Base-by-base conservation (phyloP, 192 early-diverging fungal species). In the Coemansia sp. region DNA sequence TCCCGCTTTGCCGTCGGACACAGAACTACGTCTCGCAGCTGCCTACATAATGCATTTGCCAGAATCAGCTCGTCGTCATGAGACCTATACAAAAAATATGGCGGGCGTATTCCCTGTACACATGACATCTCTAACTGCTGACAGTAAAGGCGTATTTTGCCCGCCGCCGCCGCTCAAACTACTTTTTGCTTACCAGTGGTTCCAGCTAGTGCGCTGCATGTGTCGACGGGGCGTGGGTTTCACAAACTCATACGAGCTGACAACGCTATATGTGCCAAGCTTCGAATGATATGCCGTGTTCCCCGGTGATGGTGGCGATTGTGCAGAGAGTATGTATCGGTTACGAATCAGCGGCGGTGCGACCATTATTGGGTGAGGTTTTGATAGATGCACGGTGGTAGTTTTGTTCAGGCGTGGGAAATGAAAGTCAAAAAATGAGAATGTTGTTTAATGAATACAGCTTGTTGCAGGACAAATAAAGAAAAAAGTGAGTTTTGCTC, bases 21-120 rank as follows among this genome's bases (percentile, higher is more conserved):
- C 6, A 90, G 71, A 13, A 98, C 80, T 29, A 97, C 87, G 73
- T 98, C 95, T 34, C 95, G 87, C 46, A 98, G 84, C 78, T 98
- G 96, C 93, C 93, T 94, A 83, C 37, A 72, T 63, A 62, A 33
- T 44, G 41, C 24, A 36, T 33, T 59, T 17, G 40, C 24, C 34
- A 35, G 56, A 36, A 7, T 59, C 34, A 59, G 45, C 54, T 40
- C 7, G n/a, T n/a, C 17, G 7, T 53, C 50, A 53, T 53, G 50
- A 27, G 50, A 19, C 35, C 16, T 11, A 48, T 48, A 64, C 16
- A 21, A 24, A 51, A 19, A 46, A 24, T 33, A 65, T 34, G 34
- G 37, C 34, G 34, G 56, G 56, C 56, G 56, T 33, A 59, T 59
- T 59, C 56, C 27, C 16, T 14, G 33, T n/a, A 17, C 13, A 14